Evolutionary conservation across 495 filamentous ascomycete genomes (phyloP), one percentile per base, ranked within the genome.

Genomic region (Paragyromitra xinjiangensis): DNA sequence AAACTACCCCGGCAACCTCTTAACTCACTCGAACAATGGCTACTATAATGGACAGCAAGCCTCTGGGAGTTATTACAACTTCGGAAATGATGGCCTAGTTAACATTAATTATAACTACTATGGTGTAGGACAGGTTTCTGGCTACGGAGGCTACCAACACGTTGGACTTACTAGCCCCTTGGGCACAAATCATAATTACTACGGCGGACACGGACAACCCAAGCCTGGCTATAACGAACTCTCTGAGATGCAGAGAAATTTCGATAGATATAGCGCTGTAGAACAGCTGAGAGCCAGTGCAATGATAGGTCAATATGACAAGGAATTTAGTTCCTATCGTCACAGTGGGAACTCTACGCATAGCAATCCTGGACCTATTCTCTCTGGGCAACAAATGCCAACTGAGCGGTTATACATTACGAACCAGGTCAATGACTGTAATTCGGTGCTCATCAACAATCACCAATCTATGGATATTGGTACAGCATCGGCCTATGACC

Each of bases 61-160:
- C 34, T 4, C 51, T 6, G 48, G 39, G 22, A 40, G 7, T 29
- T 69, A 40, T 29, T 67, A 44, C 19, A 56, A 58, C 26, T 40
- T 19, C 12, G 29, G 42, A 0, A 14, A 19, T 58, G 11, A 37
- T 0, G 37, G 7, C 8, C 1, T 37, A 16, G 29, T 16, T 22
- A 58, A 42, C 19, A 58, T 26, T 19, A 68, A 56, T 34, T 7
- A 68, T 42, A 50, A 50, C 14, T 65, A 65, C 14, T 65, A 65
- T 12, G 63, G 63, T 9, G 14, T 22, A 39, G 63, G 11, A 50
- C 63, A 65, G 44, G 22, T 8, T 24, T 56, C 19, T 24, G 22
- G 24, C 24, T 24, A 48, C 34, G 44, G 40, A 34, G 22, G 44
- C 8, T 26, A 51, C n/a, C 39, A 64, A 16, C 29, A 40, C 5